Percentiles rank a stretch among this genome's conserved stretches.
These are phyloP conservation scores for Neurospora sp. DNA, from an alignment of 495 filamentous ascomycete genomes.

Conservation along the genomic window DNA sequence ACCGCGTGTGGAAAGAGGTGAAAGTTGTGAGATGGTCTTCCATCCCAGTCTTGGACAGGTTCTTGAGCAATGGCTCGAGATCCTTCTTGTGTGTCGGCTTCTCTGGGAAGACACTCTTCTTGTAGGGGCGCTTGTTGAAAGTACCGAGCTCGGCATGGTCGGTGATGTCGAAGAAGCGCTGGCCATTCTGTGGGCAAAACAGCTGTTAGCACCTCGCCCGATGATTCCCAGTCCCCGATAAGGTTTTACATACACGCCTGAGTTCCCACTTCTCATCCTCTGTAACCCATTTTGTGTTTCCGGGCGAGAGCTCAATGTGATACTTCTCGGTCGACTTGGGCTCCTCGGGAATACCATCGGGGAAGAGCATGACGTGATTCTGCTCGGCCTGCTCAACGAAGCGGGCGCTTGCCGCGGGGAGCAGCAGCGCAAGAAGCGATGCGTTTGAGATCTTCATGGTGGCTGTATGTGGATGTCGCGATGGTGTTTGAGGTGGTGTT, in stretches of 20 bases:
- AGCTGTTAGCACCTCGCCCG: neutral
- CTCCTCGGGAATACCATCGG: conserved; percentile 19
- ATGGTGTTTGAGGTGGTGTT: neutral
- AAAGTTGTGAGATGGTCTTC: conserved; percentile 48
- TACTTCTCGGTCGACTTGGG: conserved; percentile 44
- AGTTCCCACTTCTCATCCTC: conserved; percentile 94
- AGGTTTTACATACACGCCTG: conserved; percentile 53
- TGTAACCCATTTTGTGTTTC: conserved; percentile 72
- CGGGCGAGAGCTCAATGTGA: conserved; percentile 82
- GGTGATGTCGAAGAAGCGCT: conserved; percentile 94
- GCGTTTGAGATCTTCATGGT: conserved; percentile 36
- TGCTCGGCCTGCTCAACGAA: conserved; percentile 40
- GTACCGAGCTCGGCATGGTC: conserved; percentile 50
- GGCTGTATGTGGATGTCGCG: neutral
- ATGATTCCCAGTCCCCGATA: neutral
- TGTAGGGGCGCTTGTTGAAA: conserved; percentile 28
- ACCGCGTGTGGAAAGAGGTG: conserved; percentile 24
- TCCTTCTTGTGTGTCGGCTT: conserved; percentile 55
- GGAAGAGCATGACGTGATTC: conserved; percentile 27
- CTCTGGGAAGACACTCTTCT: conserved; percentile 49
- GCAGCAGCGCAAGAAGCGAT: conserved; percentile 34
- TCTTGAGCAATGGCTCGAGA: conserved; percentile 54
- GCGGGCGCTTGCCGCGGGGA: conserved; percentile 40
- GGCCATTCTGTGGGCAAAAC: conserved; percentile 49
- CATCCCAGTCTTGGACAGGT: conserved; percentile 72